A percentile compares a stretch with the other conserved stretches of the same genome.
Evolutionary conservation across 1,284 basidiomycete genomes (phyloP).

Genomic region (Papiliotrema laurentii): DNA sequence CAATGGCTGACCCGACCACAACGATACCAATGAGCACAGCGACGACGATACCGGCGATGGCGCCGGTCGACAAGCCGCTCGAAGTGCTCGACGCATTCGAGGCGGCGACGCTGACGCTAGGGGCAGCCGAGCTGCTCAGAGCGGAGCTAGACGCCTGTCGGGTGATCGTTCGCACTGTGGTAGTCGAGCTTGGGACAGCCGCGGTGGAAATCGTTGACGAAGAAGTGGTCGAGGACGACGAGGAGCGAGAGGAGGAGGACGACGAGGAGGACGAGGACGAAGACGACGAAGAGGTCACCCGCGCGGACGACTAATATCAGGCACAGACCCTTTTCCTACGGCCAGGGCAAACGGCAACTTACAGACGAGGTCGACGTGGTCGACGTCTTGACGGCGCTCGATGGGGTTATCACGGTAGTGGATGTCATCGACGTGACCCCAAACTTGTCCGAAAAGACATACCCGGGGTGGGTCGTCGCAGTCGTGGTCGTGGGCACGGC

Average conservation of each 20-base stretch:
- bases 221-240: not conserved
- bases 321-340: no score
- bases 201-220: not conserved
- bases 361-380: constrained; percentile 1
- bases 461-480: not conserved
- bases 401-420: not conserved
- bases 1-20: constrained; percentile 23
- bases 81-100: not conserved
- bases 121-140: constrained; percentile 3
- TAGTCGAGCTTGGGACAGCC: not conserved
- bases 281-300: not conserved
- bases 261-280: not conserved
- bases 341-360: not conserved
- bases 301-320: not conserved
- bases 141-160: constrained; percentile 4
- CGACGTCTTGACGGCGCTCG: not conserved
- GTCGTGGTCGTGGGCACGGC: no score
- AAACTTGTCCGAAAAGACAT: constrained; percentile 6
- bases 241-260: not conserved
- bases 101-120: not conserved
- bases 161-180: constrained; percentile 1
- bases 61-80: constrained; percentile 24
- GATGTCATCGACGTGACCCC: not conserved
- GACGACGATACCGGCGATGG: constrained; percentile 28
- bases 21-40: constrained; percentile 29